Evolutionary conservation across 306 rosid genomes (phyloP), one percentile per base, ranked within the genome.

Genomic region (Oemleria cerasiformis): DNA sequence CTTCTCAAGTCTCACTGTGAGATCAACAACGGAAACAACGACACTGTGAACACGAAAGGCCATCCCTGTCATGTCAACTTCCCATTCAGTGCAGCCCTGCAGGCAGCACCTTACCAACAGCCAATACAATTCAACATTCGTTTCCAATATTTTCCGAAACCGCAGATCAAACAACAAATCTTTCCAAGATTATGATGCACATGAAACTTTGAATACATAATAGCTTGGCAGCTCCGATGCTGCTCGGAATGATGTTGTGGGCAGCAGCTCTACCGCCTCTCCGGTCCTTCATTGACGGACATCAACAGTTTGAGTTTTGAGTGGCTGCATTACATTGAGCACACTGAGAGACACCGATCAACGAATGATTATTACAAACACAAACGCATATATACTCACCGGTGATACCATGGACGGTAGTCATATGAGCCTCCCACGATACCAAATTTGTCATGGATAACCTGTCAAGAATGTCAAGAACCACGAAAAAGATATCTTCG

Each of bases 211-310:
- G 4, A 42, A 6, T 7, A 20, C 39, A 42, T 20, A 36, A 45
- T 84, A 93, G 97, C 97, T 91, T 89, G 17, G 97, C 97, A 76
- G 98, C 97, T 69, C 97, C 96, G 21, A 97, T 94, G 85, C 97
- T 91, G 82, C 97, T 94, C 76, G 97, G 99, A 83, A 94, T 94
- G 19, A 94, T 94, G 72, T 94, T 94, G 83, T 84, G 86, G 79
- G 97, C 88, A 40, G 97, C 97, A 74, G 99, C 99, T 76, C 99
- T 89, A 81, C 99, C 96, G 71, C 97, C 95, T 76, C 97, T 91
- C 96, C 99, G 87, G 81, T 91, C 97, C 81, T 89, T 89, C 84
- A 43, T 85, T 77, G 97, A 94, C 34, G 90, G 97, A 92, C 99
- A 84, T 94, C 99, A 68, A 94, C 96, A 38, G 95, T 91, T 83